Base-by-base conservation (phyloP, 2,329 filamentous ascomycete genomes). In the Exophiala sideris region DNA sequence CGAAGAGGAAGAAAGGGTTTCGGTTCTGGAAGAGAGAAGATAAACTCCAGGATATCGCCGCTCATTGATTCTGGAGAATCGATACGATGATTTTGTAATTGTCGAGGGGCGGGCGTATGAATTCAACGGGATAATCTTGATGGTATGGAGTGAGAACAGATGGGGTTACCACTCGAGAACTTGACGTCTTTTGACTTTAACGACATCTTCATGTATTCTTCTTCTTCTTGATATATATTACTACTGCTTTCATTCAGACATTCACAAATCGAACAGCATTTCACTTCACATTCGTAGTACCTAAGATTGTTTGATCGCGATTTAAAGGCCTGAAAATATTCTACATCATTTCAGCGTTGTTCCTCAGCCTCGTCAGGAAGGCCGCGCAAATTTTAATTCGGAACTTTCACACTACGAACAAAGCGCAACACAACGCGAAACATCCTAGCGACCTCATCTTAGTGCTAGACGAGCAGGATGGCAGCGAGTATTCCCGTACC, bases 21-120 rank as follows among this genome's bases (percentile, higher is more conserved):
- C 61, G 52, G 40, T 63, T 64, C 46, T 64, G 62, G 62, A 62
- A 56, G 44, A 61, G 46, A 41, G 57, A 57, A 5, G 45, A 53
- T 10, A 60, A 53, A 34, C 12, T 29, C 7, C 36, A 21, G 5
- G 54, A 57, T 16, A 32, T 52, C n/a, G 39, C 40, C 3, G 47
- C 38, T 16, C 34, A 49, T 35, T 51, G 36, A 47, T 9, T 14
- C 11, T n/a, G 14, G 12, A 18, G 16, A 41, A 52, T n/a, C 10
- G 34, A 38, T 20, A 18, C 24, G 38, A 48, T 48, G 36, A 24
- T 14, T 12, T 8, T 16, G 21, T 29, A n/a, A 6, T 10, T 20
- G 38, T 4, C 20, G 14, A 42, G 16, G 16, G 7, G 10, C 9
- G 18, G 14, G 40, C 16, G 40, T 42, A 10, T 16, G 8, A 11